Base-by-base conservation (phyloP, 1,284 basidiomycete genomes). In the Cryptococcus neoformans region DNA sequence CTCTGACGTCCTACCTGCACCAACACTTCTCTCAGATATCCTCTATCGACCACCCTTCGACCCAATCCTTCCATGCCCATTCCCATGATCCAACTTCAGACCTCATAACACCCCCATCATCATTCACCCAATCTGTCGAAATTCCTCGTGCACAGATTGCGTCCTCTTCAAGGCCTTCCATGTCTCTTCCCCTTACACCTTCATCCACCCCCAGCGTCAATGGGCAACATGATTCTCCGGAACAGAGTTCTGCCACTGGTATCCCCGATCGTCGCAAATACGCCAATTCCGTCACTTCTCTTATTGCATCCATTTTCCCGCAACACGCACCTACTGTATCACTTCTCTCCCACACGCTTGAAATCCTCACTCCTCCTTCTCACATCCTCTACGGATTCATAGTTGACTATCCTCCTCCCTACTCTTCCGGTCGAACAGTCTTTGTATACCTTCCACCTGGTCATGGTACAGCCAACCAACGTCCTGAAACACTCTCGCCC, bases 321-420 rank as follows among this genome's bases (percentile, higher is more conserved):
- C 64, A 64, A 17, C 66, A 75, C 17, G 63, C 73, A 3, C 51
- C 62, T 6, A 47, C 46, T 5, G 65, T 73, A n/a, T 62, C 72
- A 1, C 45, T 55, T 1, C 48, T 59, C 0, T 67, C 74, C 6
- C 62, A 68, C 46, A 59, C 68, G 4, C 59, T 78, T 4, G 75
- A 78, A 53, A 70, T 78, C 40, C 69, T 75, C 45, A 74, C 73
- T 36, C 73, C 76, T 4, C 74, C 72, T 14, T 60, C 62, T 37
- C 64, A 67, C 41, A 63, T 69, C 9, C 60, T 74, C 4, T 58
- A 66, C 7, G 76, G 76, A 35, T 76, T 76, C 53, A 61, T 75
- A 6, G 54, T 67, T 37, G 74, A 76, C 57, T 54, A 62, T 38
- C 42, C 63, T 3, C 35, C 53, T 39, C 55, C 63, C 39, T 40